phyloP scores from a whole-genome alignment of 768 basidiomycete species.

The Pleurotus tuoliensis region DNA sequence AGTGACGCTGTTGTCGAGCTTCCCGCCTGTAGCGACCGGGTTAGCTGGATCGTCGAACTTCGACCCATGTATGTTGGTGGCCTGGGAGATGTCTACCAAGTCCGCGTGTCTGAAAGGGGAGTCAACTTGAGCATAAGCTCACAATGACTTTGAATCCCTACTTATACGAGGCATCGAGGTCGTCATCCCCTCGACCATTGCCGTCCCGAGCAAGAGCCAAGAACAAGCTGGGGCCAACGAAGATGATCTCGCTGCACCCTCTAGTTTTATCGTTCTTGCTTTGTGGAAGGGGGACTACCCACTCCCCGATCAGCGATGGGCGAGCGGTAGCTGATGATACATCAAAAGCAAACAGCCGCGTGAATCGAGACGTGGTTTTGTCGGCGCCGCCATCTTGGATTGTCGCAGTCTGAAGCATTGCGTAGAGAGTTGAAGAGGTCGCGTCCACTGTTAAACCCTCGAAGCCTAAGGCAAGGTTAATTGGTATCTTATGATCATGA shows the following conservation, averaged over 20 bases:
- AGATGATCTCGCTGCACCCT: conserved; percentile 55
- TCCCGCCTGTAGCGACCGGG: conserved; percentile 48
- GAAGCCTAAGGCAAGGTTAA: conserved; percentile 35
- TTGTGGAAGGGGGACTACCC: conserved; percentile 54
- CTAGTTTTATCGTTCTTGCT: conserved; percentile 48
- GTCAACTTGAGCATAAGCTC: not conserved
- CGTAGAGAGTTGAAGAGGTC: conserved; percentile 48
- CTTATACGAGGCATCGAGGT: conserved; percentile 51
- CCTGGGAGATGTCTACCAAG: conserved; percentile 50
- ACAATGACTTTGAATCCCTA: conserved; percentile 18
- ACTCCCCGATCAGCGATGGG: conserved; percentile 49
- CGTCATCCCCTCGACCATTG: conserved; percentile 50
- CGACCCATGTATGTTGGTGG: conserved; percentile 59
- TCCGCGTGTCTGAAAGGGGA: conserved; percentile 45
- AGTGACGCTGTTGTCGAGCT: conserved; percentile 39
- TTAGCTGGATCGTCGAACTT: conserved; percentile 50
- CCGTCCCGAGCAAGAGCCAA: conserved; percentile 57
- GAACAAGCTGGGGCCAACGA: conserved; percentile 50
- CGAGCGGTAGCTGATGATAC: conserved; percentile 27
- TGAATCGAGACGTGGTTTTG: conserved; percentile 44
- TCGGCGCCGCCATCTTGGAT: conserved; percentile 59
- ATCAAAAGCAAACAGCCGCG: conserved; percentile 55
- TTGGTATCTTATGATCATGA: not conserved
- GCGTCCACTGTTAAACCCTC: conserved; percentile 55
- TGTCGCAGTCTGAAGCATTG: conserved; percentile 58